Evolutionary conservation across 2,329 filamentous ascomycete genomes (phyloP), one percentile per base, ranked within the genome.

Genomic region (Colletotrichum eleusines): DNA sequence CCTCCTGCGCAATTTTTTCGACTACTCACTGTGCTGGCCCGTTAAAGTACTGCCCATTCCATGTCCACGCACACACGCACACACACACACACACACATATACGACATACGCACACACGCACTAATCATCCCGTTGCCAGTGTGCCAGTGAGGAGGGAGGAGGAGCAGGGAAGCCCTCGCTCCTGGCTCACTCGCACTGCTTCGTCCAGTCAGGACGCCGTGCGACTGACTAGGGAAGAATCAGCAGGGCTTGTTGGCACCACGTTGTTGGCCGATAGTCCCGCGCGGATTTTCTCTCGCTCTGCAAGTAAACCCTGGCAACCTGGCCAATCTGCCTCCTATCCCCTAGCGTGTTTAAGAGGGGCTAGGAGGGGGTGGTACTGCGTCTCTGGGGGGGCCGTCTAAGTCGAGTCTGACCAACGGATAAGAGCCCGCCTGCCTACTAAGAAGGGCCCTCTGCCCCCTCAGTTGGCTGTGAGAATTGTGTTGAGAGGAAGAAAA

Each of bases 211-310:
- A 51, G 58, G 53, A 23, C 18, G 38, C n/a, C 58, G 62, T 44
- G 44, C 58, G 20, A 59, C 58, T 38, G 68, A 59, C 66, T 51
- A 59, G 63, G 50, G 26, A 42, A 61, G 35, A 50, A 63, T 44
- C 66, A 31, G 38, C 69, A 63, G 58, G 69, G 64, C 64, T 67
- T 60, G 66, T 59, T 73, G 75, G 75, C 73, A 74, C 75, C 76
- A 77, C 76, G 73, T 73, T 75, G 75, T 76, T 77, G 76, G 76
- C 76, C 74, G 74, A 71, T 67, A 76, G 75, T 73, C 74, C 75
- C 74, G 59, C 50, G 70, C 53, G 38, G 57, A 46, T 53, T 63
- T 66, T 68, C 70, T 44, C 50, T 71, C 60, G 61, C 62, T 72
- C 64, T 74, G 68, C 44, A 67, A 48, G 23, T 51, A 70, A 62